phyloP scores from a whole-genome alignment of 164 flowering plant genomes.

The Chloranthus sessilifolius region DNA sequence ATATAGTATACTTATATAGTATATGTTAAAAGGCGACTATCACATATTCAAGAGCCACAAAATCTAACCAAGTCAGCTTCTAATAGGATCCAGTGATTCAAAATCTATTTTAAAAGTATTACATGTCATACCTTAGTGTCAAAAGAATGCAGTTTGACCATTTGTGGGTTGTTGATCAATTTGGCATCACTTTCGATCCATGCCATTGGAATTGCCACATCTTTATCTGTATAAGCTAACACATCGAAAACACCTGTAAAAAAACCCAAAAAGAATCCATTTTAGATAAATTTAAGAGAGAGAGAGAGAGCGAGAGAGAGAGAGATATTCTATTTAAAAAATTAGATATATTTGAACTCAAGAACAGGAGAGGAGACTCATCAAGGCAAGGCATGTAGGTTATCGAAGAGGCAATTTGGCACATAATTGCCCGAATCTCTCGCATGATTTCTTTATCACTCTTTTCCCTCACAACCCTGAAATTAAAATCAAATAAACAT shows the following conservation, averaged over 20 bases:
- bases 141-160: constrained; percentile 95
- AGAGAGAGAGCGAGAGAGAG: not conserved
- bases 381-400: constrained; percentile 96
- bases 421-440: constrained; percentile 96
- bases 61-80: no score
- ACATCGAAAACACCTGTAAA: constrained; percentile 90
- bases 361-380: constrained; percentile 38
- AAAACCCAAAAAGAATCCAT: constrained; percentile 1
- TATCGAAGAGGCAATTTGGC: constrained; percentile 90
- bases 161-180: constrained; percentile 85
- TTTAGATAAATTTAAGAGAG: not conserved
- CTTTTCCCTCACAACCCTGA: constrained; percentile 87
- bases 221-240: constrained; percentile 86
- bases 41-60: no score
- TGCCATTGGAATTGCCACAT: constrained; percentile 80
- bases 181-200: constrained; percentile 98
- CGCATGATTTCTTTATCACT: constrained; percentile 99
- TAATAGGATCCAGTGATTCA: no score
- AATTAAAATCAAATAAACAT: constrained; percentile 5
- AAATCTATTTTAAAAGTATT: no score
- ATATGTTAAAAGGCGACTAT: no score
- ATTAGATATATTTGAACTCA: no score
- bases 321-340: no score
- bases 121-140: constrained; percentile 97
- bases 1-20: no score